Evolutionary conservation across 441 rosid genomes (phyloP), one percentile per base, ranked within the genome.

Genomic region (Pelargonium cotyledonis): DNA sequence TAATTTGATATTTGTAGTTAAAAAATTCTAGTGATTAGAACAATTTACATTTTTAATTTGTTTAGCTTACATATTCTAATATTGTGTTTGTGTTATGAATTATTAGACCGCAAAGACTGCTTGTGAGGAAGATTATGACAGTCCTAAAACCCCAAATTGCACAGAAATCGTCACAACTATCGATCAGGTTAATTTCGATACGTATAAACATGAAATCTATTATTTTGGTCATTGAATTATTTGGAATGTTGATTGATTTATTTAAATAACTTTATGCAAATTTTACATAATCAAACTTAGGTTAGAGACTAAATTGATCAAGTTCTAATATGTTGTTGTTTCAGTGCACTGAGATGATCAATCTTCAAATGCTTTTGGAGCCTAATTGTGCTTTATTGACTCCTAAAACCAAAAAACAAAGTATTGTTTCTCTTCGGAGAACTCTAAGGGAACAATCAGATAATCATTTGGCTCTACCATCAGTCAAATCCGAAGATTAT

Each of bases 311-410:
- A 21, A 26, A 26, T 26, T 26, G 31, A 26, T 26, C 31, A 26
- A 26, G 31, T 26, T 26, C 31, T 26, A 26, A 26, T 26, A 26
- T 0, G 31, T 26, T 26, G 31, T 26, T 26, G 31, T 26, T 53
- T 1, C 21, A 53, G n/a, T 53, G 60, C 19, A 53, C 8, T 53
- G 60, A 53, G 60, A 18, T 53, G 8, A 53, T 53, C 60, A 15
- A 53, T 53, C 60, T 53, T 53, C 60, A 53, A 16, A 53, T n/a
- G 19, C 60, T 53, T 53, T 15, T 7, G 60, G 60, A 53, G 18
- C 60, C 60, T 1, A 53, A n/a, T 4, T 53, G 60, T n/a, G 60
- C 60, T 8, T 53, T n/a, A 21, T n/a, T 53, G 21, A 53, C 21
- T 4, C 60, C 60, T n/a, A 16, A 53, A 15, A n/a, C 60, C 21